Evolutionary conservation across 345 rosid species (phyloP).

Genomic region (Lepidium aucheri): DNA sequence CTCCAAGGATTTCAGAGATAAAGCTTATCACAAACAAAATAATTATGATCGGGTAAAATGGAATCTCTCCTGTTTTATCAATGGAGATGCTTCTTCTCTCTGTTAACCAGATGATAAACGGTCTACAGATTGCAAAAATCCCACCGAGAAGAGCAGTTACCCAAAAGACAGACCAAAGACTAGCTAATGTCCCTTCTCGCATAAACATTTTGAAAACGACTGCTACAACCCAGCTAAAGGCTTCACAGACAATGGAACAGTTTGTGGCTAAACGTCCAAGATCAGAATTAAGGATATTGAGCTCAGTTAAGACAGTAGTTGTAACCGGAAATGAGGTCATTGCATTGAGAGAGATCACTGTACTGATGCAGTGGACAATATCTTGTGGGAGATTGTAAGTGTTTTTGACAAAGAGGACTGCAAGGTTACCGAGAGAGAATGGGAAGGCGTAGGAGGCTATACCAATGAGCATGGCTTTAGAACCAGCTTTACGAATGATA

Average conservation of each 20-base stretch:
- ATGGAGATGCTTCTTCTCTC: conserved; percentile 3
- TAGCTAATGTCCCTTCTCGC: not conserved
- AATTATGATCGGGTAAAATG: conserved; percentile 15
- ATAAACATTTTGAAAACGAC: conserved; percentile 9
- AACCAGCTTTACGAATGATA: conserved; percentile 26
- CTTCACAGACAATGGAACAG: conserved; percentile 27
- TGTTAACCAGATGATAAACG: conserved; percentile 22
- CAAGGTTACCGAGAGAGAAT: conserved; percentile 15
- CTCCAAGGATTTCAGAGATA: conserved; percentile 13
- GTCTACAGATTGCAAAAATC: conserved; percentile 11
- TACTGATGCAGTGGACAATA: conserved; percentile 7
- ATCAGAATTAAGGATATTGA: conserved; percentile 31
- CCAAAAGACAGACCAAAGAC: conserved; percentile 13
- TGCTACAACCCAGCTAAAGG: conserved; percentile 11
- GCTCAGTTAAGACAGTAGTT: conserved; percentile 26
- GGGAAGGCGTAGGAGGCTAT: conserved; percentile 20
- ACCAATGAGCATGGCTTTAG: conserved; percentile 28
- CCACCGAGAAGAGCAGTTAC: not conserved
- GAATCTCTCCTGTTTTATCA: conserved; percentile 12
- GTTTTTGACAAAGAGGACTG: conserved; percentile 8
- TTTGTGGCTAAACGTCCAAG: conserved; percentile 33
- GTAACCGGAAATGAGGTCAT: conserved; percentile 33
- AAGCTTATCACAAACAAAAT: conserved; percentile 13
- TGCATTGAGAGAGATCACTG: conserved; percentile 18
- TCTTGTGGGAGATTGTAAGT: not conserved